Evolutionary conservation across 2,329 filamentous ascomycete genomes (phyloP).

Genomic region (Thielaviopsis populi): DNA sequence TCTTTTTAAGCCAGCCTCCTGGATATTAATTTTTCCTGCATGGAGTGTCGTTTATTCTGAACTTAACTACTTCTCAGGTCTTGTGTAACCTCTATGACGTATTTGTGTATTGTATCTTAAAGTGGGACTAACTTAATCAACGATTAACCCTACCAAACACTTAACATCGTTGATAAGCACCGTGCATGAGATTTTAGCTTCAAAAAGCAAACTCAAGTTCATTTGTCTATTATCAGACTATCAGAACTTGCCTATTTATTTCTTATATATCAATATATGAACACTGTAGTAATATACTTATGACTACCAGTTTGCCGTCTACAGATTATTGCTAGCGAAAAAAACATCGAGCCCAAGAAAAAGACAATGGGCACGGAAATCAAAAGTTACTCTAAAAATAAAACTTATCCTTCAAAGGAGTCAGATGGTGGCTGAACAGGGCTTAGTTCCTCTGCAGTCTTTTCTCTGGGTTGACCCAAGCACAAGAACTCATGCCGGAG

Average conservation of each 20-base stretch:
- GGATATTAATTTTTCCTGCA: too few species aligned
- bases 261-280: neutral
- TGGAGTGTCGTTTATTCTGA: neutral
- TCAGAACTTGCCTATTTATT: neutral
- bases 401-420: neutral
- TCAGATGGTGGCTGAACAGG: neutral
- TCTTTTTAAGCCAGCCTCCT: too few species aligned
- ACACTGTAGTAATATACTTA: neutral
- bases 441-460: conserved; percentile 1
- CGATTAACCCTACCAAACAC: neutral
- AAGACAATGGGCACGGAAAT: neutral
- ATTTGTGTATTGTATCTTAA: neutral
- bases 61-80: neutral
- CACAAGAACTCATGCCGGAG: conserved; percentile 55
- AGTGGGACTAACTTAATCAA: neutral
- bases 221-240: neutral
- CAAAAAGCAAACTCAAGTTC: neutral
- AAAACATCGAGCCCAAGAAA: neutral
- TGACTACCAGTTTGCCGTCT: neutral
- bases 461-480: conserved; percentile 14
- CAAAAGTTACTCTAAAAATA: neutral
- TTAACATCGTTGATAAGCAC: neutral
- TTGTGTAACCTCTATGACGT: neutral
- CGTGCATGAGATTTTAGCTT: too few species aligned
- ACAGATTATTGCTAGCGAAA: neutral